Evolutionary conservation across 2,329 filamentous ascomycete genomes (phyloP), one percentile per base, ranked within the genome.

Genomic region (Colletotrichum chrysophilum): DNA sequence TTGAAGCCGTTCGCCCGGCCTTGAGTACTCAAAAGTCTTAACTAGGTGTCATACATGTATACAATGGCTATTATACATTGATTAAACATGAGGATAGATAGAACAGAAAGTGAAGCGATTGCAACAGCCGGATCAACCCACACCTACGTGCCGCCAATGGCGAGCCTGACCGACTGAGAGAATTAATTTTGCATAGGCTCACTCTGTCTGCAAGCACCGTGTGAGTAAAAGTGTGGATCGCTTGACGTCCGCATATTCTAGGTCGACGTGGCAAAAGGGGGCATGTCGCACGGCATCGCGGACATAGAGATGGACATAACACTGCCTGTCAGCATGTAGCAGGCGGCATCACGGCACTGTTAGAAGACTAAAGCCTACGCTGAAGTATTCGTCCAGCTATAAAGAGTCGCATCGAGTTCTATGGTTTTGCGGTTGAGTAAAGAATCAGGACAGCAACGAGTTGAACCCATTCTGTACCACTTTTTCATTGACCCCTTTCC

Each of bases 401-500:
- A 21, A 48, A 48, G 43, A 48, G 10, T 13, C 5, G n/a, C 43
- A 21, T 21, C n/a, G 10, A 13, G 5, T n/a, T 3, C 21, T 1
- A 6, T 3, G 38, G 38, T 43, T 12, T 43, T 43, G 38, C 2
- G 38, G 38, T 43, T n/a, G 14, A 5, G 2, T 43, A 7, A 0
- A 48, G 0, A 13, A 21, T 13, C n/a, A 21, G 43, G 9, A 21
- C n/a, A 48, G 43, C 43, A 48, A 48, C 43, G 5, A 4, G n/a
- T 21, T 21, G 10, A 13, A 1, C n/a, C 10, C 12, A 21, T 48
- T 0, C 6, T 0, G 10, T 13, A 1, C n/a, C 21, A 7, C n/a
- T 7, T 21, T 12, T 48, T 21, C 43, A 4, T 21, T 10, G 0
- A 21, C 43, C 38, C 36, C 38, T n/a, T 43, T 43, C 18, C 18